phyloP scores from a whole-genome alignment of 768 basidiomycete species.

The Pholiota molesta region DNA sequence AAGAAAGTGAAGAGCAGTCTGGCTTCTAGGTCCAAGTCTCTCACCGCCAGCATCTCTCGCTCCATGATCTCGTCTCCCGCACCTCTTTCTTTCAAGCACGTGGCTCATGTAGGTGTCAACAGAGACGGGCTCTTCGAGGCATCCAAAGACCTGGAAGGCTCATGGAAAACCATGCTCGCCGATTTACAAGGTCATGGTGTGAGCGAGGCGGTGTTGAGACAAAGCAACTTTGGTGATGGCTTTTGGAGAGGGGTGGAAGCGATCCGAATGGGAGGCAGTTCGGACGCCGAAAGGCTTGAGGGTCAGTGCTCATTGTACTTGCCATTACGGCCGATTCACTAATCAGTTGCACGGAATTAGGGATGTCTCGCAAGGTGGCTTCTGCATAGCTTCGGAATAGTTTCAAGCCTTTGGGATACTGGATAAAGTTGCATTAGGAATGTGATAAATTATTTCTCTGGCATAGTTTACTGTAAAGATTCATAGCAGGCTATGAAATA shows the following conservation, averaged over 20 bases:
- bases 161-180: slow-evolving; percentile 50
- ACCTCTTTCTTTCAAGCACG: slow-evolving; percentile 65
- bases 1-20: slow-evolving; percentile 38
- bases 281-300: slow-evolving; percentile 20
- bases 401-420: neutral
- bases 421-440: neutral
- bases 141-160: slow-evolving; percentile 53
- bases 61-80: slow-evolving; percentile 60
- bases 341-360: slow-evolving; percentile 6
- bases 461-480: slow-evolving; percentile 3
- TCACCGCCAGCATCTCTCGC: slow-evolving; percentile 31
- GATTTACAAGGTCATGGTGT: slow-evolving; percentile 34
- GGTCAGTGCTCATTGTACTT: slow-evolving; percentile 10
- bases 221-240: slow-evolving; percentile 33
- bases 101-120: slow-evolving; percentile 65
- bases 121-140: slow-evolving; percentile 53
- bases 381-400: neutral
- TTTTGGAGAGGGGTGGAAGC: slow-evolving; percentile 36
- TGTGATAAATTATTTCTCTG: neutral
- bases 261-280: slow-evolving; percentile 20
- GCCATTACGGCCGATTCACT: neutral
- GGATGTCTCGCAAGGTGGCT: slow-evolving; percentile 6
- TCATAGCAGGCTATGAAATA: slow-evolving; percentile 9
- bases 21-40: slow-evolving; percentile 30
- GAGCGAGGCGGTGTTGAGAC: slow-evolving; percentile 28